Evolutionary conservation across 225 moss, liverwort and hornwort species (phyloP).

Genomic region (Bryoerythrophyllum caledonicum): DNA sequence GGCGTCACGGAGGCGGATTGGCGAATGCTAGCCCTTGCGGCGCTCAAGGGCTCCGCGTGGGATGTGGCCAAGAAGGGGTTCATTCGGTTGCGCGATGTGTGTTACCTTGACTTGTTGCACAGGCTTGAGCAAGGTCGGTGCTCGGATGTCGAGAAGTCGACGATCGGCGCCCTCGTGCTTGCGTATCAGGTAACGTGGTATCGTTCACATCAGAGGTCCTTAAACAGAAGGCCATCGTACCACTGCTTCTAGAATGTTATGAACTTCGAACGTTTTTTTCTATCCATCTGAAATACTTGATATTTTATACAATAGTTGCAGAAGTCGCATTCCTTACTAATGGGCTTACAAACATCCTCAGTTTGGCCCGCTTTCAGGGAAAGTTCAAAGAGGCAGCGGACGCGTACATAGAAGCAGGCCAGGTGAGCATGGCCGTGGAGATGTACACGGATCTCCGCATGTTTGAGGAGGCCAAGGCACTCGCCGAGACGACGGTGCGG

Average conservation of each 20-base stretch:
- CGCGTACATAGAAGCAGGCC: slow-evolving; percentile 79
- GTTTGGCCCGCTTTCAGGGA: slow-evolving; percentile 41
- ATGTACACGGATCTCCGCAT: slow-evolving; percentile 93
- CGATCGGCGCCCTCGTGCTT: slow-evolving; percentile 69
- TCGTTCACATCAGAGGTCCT: too few relatives aligned
- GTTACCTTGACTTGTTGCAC: slow-evolving; percentile 80
- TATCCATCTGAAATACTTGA: too few relatives aligned
- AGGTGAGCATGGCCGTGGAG: slow-evolving; percentile 83
- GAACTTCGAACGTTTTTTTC: too few relatives aligned
- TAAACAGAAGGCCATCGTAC: too few relatives aligned
- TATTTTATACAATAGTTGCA: too few relatives aligned
- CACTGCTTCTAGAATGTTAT: too few relatives aligned
- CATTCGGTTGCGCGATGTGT: slow-evolving; percentile 71
- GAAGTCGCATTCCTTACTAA: too few relatives aligned
- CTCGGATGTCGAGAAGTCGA: slow-evolving; percentile 53
- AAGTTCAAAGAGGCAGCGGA: slow-evolving; percentile 86
- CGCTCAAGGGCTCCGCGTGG: slow-evolving; percentile 68
- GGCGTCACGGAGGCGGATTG: slow-evolving; percentile 97
- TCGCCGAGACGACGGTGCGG: slow-evolving; percentile 57
- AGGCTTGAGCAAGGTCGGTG: slow-evolving; percentile 64
- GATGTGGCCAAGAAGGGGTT: slow-evolving; percentile 90
- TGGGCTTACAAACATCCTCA: too few relatives aligned
- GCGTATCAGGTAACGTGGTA: slow-evolving; percentile 74
- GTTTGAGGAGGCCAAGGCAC: slow-evolving; percentile 91
- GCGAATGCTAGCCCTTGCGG: slow-evolving; percentile 75